A percentile compares a stretch with the other conserved stretches of the same genome.
These are phyloP conservation scores for Drechslerella coelobrocha DNA, from an alignment of 2,329 filamentous ascomycete species.

Conservation along the genomic window DNA sequence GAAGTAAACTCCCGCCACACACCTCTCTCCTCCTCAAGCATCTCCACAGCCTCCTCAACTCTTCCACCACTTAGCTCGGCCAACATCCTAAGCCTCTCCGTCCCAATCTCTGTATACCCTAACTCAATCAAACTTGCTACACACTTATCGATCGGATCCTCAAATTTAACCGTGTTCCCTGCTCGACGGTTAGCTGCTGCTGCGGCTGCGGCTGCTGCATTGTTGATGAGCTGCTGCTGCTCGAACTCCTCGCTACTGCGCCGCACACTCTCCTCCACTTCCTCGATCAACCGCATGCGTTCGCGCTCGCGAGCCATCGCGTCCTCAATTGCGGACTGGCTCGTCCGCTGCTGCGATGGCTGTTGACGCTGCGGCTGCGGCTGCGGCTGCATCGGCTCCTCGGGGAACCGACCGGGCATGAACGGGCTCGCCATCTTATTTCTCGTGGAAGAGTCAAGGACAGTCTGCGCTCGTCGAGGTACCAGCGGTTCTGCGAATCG, in stretches of 20 bases:
- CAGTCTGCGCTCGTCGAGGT: constrained; percentile 40
- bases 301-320: constrained; percentile 32
- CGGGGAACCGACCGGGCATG: constrained; percentile 41
- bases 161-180: constrained; percentile 11
- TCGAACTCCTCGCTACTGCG: constrained; percentile 47
- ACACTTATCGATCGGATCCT: constrained; percentile 52
- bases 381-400: constrained; percentile 7
- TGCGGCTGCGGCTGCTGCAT: constrained; percentile 7
- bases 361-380: no score
- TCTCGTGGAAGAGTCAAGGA: constrained; percentile 23
- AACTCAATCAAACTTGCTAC: constrained; percentile 53
- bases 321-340: constrained; percentile 42
- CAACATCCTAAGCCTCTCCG: constrained; percentile 53
- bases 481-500: constrained; percentile 39
- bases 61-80: constrained; percentile 51
- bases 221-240: constrained; percentile 39
- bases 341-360: constrained; percentile 30
- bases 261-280: constrained; percentile 46
- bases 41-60: constrained; percentile 52
- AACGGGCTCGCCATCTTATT: constrained; percentile 23
- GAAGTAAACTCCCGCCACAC: constrained; percentile 47
- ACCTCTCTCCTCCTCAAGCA: constrained; percentile 53
- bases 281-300: constrained; percentile 45
- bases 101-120: constrained; percentile 53
- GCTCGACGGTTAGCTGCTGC: constrained; percentile 29